phyloP scores from a whole-genome alignment of 1,284 basidiomycete genomes.

The Tausonia pullulans region DNA sequence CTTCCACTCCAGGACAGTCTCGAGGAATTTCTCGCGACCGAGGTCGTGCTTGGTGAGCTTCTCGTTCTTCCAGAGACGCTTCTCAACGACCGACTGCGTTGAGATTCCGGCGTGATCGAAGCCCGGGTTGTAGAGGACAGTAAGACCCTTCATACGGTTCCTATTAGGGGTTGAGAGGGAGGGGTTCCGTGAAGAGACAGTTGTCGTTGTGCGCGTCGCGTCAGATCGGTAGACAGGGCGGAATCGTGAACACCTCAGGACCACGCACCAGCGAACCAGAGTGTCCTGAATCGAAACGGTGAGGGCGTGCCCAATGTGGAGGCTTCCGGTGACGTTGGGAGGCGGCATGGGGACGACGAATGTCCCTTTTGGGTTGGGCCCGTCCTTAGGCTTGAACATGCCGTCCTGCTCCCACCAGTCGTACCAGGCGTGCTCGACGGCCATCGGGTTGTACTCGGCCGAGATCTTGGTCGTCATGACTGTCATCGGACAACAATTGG shows the following conservation, averaged over 20 bases:
- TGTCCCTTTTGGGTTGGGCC: conserved; percentile 44
- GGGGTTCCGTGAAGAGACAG: background rate
- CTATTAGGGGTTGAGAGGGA: conserved; percentile 33
- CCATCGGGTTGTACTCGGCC: conserved; percentile 84
- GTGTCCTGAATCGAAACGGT: conserved; percentile 89
- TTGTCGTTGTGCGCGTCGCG: no score
- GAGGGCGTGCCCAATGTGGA: conserved; percentile 94
- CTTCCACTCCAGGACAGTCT: conserved; percentile 94
- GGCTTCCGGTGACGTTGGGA: conserved; percentile 94
- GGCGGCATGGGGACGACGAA: conserved; percentile 91
- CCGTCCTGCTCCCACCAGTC: conserved; percentile 92
- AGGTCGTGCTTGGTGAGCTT: conserved; percentile 85
- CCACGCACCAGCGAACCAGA: conserved; percentile 66
- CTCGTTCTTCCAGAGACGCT: conserved; percentile 71
- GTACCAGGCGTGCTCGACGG: conserved; percentile 94
- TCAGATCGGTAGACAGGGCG: background rate
- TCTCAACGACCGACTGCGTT: conserved; percentile 96
- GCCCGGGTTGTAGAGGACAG: conserved; percentile 81
- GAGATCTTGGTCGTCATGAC: conserved; percentile 83
- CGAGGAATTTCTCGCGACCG: conserved; percentile 83
- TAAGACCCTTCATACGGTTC: conserved; percentile 94
- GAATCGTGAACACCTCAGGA: background rate
- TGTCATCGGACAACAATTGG: conserved; percentile 29
- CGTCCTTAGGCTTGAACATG: conserved; percentile 68
- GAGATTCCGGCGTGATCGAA: conserved; percentile 99